These are phyloP conservation scores for Fusarium nanum DNA, from an alignment of 2,329 filamentous ascomycete genomes.

Conservation along the genomic window DNA sequence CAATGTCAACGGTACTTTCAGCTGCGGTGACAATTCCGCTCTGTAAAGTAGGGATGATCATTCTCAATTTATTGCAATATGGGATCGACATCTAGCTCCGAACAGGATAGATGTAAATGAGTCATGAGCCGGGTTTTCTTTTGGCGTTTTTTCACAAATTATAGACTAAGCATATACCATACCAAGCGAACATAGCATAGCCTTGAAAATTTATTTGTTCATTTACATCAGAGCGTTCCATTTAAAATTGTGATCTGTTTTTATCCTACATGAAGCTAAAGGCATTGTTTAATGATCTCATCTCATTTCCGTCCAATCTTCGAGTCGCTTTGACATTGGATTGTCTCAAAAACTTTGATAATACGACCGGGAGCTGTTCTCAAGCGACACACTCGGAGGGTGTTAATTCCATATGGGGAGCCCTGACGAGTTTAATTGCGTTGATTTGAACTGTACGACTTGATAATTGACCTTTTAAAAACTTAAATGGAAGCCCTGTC, in stretches of 20 bases:
- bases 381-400: neutral
- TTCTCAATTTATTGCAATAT: neutral
- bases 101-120: neutral
- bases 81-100: neutral
- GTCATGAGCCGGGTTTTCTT: neutral
- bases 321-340: neutral
- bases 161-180: slow-evolving; percentile 10
- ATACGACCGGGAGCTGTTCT: neutral
- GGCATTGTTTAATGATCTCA: neutral
- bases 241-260: neutral
- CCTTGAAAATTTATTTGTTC: slow-evolving; percentile 2
- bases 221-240: neutral
- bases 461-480: too few relatives aligned
- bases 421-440: too few relatives aligned
- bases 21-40: slow-evolving; percentile 23
- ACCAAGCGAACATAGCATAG: slow-evolving; percentile 5
- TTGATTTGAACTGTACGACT: too few relatives aligned
- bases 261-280: neutral
- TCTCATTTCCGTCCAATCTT: neutral
- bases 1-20: slow-evolving; percentile 17
- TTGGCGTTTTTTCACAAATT: neutral
- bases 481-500: too few relatives aligned
- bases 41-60: neutral
- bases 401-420: too few relatives aligned
- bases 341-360: neutral